These are phyloP conservation scores for Leccinum colubrinum DNA, from an alignment of 1,284 basidiomycete genomes.

Conservation along the genomic window DNA sequence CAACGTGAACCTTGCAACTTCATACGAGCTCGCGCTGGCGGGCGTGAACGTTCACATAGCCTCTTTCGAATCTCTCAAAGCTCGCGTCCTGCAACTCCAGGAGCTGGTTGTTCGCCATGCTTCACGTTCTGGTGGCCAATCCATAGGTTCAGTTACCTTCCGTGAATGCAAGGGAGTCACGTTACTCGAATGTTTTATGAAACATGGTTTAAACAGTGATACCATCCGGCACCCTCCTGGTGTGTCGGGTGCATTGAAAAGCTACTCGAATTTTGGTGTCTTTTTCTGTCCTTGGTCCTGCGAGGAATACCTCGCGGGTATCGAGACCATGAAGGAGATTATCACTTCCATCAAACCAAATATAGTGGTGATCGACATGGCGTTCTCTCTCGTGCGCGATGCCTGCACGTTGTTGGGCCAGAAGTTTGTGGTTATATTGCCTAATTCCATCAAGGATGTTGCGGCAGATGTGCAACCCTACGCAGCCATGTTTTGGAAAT, in stretches of 20 bases:
- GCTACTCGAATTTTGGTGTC: constrained; percentile 2
- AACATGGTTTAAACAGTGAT: background rate
- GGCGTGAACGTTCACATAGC: constrained; percentile 6
- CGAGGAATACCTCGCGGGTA: constrained; percentile 5
- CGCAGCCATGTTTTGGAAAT: constrained; percentile 15
- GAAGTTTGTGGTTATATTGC: constrained; percentile 4
- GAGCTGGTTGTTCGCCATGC: constrained; percentile 8
- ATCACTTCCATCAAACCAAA: constrained; percentile 4
- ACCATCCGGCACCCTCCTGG: no score
- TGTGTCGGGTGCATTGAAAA: constrained; percentile 2
- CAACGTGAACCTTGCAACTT: constrained; percentile 13
- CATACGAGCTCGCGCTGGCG: constrained; percentile 11
- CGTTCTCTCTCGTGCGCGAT: constrained; percentile 10
- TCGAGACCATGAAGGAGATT: constrained; percentile 1
- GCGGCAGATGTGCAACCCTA: background rate
- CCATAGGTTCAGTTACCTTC: constrained; percentile 3
- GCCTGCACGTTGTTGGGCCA: constrained; percentile 8
- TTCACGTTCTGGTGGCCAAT: background rate
- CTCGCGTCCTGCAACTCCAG: constrained; percentile 7
- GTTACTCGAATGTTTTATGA: background rate
- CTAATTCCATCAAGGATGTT: constrained; percentile 2
- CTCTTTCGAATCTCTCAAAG: constrained; percentile 6
- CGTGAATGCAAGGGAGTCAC: constrained; percentile 4
- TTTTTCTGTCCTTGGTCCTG: background rate
- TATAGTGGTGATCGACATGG: background rate